Evolutionary conservation across 352 stramenopile genomes (phyloP).

Genomic region (Aphanomyces cochlioides): DNA sequence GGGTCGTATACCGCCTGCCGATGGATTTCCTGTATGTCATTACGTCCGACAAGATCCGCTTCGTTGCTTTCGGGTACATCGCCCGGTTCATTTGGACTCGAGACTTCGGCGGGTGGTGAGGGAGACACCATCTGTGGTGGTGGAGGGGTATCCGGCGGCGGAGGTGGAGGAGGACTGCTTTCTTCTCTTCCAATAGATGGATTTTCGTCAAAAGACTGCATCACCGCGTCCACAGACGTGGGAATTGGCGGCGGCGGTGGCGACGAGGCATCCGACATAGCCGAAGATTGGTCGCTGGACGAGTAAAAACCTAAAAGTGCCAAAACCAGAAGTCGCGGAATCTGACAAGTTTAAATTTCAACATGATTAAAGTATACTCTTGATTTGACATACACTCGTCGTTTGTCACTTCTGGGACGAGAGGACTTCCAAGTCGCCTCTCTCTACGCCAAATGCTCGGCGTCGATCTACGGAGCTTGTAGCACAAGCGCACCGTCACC

Average conservation of each 20-base stretch:
- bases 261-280: conserved; percentile 3
- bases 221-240: not conserved
- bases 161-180: conserved; percentile 21
- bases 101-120: not conserved
- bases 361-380: conserved; percentile 1
- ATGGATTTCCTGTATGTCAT: not conserved
- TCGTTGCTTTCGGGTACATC: not conserved
- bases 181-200: not conserved
- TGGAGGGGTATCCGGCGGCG: conserved; percentile 24
- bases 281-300: too few relatives aligned
- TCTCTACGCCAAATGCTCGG: too few relatives aligned
- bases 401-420: not conserved
- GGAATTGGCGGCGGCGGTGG: conserved; percentile 16
- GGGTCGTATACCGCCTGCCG: conserved; percentile 3
- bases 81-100: not conserved
- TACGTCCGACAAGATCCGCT: conserved; percentile 14
- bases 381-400: not conserved
- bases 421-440: too few relatives aligned
- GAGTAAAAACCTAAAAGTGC: conserved; percentile 10
- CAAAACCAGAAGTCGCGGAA: conserved; percentile 7
- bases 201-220: not conserved
- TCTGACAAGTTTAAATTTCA: conserved; percentile 7
- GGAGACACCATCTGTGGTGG: conserved; percentile 11
- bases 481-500: conserved; percentile 67
- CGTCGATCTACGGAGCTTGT: not conserved